These are phyloP conservation scores for Aspergillus cejpii DNA, from an alignment of 2,329 filamentous ascomycete species.

Conservation along the genomic window DNA sequence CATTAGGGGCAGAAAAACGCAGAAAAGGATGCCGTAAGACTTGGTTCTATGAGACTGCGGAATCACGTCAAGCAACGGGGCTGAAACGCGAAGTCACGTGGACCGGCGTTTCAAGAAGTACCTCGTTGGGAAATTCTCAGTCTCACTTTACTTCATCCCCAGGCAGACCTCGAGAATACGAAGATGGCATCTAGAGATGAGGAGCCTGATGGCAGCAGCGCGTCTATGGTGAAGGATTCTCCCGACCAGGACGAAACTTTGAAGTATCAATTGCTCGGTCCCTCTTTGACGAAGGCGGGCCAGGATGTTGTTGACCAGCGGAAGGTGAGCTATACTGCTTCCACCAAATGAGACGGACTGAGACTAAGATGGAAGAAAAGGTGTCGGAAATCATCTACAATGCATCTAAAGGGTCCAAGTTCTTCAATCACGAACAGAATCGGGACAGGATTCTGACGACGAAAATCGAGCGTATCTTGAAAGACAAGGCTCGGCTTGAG, in stretches of 20 bases:
- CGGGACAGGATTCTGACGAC: conserved; percentile 75
- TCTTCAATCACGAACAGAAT: conserved; percentile 82
- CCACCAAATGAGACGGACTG: not conserved
- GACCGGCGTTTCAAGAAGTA: conserved; percentile 23
- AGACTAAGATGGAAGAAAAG: conserved; percentile 34
- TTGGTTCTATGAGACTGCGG: not conserved
- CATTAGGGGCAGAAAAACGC: conserved; percentile 42
- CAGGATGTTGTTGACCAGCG: conserved; percentile 89
- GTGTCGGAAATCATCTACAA: conserved; percentile 97
- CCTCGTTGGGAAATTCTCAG: conserved; percentile 18
- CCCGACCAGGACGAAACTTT: conserved; percentile 54
- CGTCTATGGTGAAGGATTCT: conserved; percentile 1
- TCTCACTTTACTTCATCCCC: not conserved
- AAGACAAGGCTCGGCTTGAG: conserved; percentile 68
- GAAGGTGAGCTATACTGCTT: conserved; percentile 50
- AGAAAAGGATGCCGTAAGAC: not conserved
- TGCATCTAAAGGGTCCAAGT: conserved; percentile 92
- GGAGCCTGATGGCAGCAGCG: conserved; percentile 9
- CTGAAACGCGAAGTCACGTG: conserved; percentile 35
- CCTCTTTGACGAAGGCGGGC: conserved; percentile 86
- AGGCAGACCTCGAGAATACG: conserved; percentile 6
- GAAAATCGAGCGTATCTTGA: conserved; percentile 75
- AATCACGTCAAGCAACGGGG: conserved; percentile 17
- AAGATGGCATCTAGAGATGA: conserved; percentile 21
- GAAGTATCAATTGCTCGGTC: conserved; percentile 84